Base-by-base conservation (phyloP, 306 rosid species). In the Casuarina glauca region DNA sequence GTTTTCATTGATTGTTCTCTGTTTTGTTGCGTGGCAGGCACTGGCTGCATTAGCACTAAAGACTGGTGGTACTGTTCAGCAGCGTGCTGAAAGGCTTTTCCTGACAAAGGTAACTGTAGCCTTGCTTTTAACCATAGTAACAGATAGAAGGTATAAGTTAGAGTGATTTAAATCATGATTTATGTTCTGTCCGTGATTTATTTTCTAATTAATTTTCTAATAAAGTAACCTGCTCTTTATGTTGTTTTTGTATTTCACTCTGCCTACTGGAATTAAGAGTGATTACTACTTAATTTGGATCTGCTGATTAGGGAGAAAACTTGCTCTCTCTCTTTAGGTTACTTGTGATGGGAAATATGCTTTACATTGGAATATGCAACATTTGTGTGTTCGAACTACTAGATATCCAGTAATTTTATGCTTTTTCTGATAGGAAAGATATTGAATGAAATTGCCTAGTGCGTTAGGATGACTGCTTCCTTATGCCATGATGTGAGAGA, bases 81-180 rank as follows among this genome's bases (percentile, higher is more conserved):
- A 95, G 83, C 97, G 97, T 39, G 98, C 98, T 52, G 98, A 95
- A 88, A 91, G 97, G 85, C 96, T 95, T 75, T 91, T 92, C 86
- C 96, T 95, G 51, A 92, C 96, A 41, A 95, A 95, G 97, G 98
- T 95, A 20, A 71, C 49, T 52, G 0, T 76, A 38, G 9, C 3
- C 74, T 63, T 16, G 38, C 55, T 52, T 57, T 66, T 64, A 32
- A 2, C 8, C 42, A 11, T 16, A n/a, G 11, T 15, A 73, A 73
- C n/a, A 54, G 9, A 19, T 20, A 10, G 43, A 39, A 13, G 15
- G 60, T 45, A 50, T 11, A 6, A 49, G 52, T 61, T 45, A 16
- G 61, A 35, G 62, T 16, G 62, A 48, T 53, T 46, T 80, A 58
- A 1, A 58, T 17, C 6, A 45, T 62, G 1, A 17, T 51, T 38